A percentile compares a stretch with the other conserved stretches of the same genome.
These are phyloP conservation scores for Venturia effusa DNA, from an alignment of 2,329 filamentous ascomycete genomes.

Conservation along the genomic window DNA sequence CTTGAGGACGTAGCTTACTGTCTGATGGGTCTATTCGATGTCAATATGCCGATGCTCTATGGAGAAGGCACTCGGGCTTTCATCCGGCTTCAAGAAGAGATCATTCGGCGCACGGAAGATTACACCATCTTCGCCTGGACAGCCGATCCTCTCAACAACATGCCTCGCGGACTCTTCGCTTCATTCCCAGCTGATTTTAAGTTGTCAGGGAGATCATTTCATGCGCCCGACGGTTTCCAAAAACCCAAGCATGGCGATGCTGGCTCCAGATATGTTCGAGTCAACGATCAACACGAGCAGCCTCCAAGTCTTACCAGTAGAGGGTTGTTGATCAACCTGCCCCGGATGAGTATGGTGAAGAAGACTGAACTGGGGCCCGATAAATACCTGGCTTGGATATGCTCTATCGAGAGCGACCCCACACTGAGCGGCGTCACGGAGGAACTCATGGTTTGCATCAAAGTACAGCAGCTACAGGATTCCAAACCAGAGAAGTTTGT, in stretches of 20 bases:
- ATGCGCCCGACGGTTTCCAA: neutral
- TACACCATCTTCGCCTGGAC: constrained; percentile 13
- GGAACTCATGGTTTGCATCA: neutral
- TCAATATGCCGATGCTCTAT: constrained; percentile 13
- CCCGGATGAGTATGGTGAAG: neutral
- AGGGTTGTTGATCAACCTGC: neutral
- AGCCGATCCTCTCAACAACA: neutral
- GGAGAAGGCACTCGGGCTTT: constrained; percentile 11
- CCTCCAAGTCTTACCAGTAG: neutral
- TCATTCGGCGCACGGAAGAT: constrained; percentile 8
- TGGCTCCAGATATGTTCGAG: neutral
- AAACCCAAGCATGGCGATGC: neutral
- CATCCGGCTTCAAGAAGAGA: constrained; percentile 11
- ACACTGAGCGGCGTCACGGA: neutral
- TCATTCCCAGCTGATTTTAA: constrained; percentile 2
- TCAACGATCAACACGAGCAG: neutral
- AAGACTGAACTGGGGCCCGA: neutral
- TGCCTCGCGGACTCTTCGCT: constrained; percentile 5
- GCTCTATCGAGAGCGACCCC: neutral
- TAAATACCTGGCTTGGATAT: neutral
- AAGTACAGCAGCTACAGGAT: neutral
- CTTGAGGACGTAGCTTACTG: constrained; percentile 12
- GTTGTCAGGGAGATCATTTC: neutral
- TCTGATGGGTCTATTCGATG: constrained; percentile 11
- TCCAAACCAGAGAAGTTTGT: neutral